These are phyloP conservation scores for Exophiala phaeomuriformis DNA, from an alignment of 2,329 filamentous ascomycete species.

Conservation along the genomic window DNA sequence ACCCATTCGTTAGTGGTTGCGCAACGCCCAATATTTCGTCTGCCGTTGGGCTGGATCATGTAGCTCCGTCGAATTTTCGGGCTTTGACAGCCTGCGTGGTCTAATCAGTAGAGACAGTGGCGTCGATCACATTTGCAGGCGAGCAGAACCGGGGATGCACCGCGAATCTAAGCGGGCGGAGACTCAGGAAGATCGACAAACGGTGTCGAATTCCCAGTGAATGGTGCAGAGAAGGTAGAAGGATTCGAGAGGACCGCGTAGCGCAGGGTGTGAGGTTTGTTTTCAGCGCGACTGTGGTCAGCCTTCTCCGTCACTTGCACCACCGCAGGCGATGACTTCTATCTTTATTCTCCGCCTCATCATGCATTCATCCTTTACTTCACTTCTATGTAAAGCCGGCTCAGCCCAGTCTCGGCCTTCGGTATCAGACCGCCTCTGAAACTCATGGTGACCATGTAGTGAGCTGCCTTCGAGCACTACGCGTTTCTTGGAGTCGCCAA, in stretches of 20 bases:
- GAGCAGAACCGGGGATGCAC: neutral
- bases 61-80: slow-evolving; percentile 1
- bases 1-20: neutral
- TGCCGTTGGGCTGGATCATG: slow-evolving; percentile 3
- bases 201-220: neutral
- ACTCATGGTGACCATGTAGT: no score
- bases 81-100: neutral
- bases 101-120: neutral
- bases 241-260: neutral
- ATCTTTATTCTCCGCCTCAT: neutral
- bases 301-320: slow-evolving; percentile 1
- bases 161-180: neutral
- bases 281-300: neutral
- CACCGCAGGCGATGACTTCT: neutral
- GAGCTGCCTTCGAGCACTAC: no score
- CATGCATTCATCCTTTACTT: neutral
- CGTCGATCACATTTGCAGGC: neutral
- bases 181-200: neutral
- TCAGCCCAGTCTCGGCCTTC: neutral
- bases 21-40: neutral
- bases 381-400: neutral
- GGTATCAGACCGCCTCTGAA: no score
- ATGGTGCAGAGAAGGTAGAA: neutral
- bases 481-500: neutral
- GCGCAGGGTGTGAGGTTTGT: neutral